These are phyloP conservation scores for Tetradesmus lagerheimii DNA, from an alignment of 139 green algal genomes.

Conservation along the genomic window DNA sequence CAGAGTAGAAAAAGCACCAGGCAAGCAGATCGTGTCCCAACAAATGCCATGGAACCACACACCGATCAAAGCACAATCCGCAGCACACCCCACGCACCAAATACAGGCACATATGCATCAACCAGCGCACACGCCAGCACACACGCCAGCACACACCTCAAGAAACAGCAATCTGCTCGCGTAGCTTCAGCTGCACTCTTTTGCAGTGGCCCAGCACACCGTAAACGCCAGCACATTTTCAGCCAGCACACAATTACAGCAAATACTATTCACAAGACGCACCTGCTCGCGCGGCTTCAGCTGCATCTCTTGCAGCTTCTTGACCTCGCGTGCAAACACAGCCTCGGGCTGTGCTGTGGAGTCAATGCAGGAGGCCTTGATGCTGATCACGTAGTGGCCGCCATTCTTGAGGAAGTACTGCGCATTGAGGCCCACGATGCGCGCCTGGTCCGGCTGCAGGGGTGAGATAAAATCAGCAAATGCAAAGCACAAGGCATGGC, in stretches of 20 bases:
- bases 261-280: background rate
- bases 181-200: too few relatives aligned
- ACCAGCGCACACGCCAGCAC: too few relatives aligned
- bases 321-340: constrained; percentile 98
- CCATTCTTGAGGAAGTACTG: constrained; percentile 99
- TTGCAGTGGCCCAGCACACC: too few relatives aligned
- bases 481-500: too few relatives aligned
- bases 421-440: constrained; percentile 98
- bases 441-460: constrained; percentile 95
- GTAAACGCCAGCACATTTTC: too few relatives aligned
- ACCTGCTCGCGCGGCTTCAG: constrained; percentile 98
- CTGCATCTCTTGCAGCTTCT: constrained; percentile 98
- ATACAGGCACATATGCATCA: too few relatives aligned
- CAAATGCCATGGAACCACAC: too few relatives aligned
- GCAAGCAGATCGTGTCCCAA: too few relatives aligned
- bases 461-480: constrained; percentile 95
- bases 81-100: background rate
- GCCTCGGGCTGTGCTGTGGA: constrained; percentile 97
- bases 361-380: constrained; percentile 99
- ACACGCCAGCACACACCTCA: too few relatives aligned
- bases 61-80: too few relatives aligned
- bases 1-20: background rate
- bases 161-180: too few relatives aligned
- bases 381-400: constrained; percentile 99
- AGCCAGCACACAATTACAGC: too few relatives aligned